Evolutionary conservation across 2,329 filamentous ascomycete species (phyloP).

Genomic region (Lizonia empirigonia): DNA sequence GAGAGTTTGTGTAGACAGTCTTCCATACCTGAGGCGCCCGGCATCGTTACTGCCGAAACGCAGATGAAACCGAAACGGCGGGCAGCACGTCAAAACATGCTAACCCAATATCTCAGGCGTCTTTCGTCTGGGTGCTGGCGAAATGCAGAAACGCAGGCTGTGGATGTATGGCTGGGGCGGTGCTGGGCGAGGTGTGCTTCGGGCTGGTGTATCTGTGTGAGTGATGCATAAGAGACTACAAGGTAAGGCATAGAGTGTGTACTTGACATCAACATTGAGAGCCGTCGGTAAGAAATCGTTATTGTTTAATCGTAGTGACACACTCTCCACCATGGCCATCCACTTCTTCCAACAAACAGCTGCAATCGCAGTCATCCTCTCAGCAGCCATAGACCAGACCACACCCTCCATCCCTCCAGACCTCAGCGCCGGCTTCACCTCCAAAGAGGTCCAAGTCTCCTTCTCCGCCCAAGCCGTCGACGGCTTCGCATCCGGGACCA

Average conservation of each 20-base stretch:
- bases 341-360: conserved; percentile 10
- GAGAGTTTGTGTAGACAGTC: too few species aligned
- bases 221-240: conserved; percentile 23
- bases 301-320: conserved; percentile 16
- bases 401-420: conserved; percentile 24
- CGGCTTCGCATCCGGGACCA: conserved; percentile 38
- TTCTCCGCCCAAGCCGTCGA: conserved; percentile 32
- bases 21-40: conserved; percentile 20
- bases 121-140: conserved; percentile 21
- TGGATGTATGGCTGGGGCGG: conserved; percentile 24
- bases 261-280: not conserved
- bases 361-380: conserved; percentile 6
- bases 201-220: not conserved
- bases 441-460: conserved; percentile 38
- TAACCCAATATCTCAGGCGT: conserved; percentile 21
- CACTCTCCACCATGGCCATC: conserved; percentile 21
- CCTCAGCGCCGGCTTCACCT: conserved; percentile 27
- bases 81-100: conserved; percentile 24
- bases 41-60: conserved; percentile 26
- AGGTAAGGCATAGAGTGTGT: not conserved
- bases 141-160: conserved; percentile 9
- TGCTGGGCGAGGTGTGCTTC: conserved; percentile 14
- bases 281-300: not conserved
- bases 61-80: conserved; percentile 31
- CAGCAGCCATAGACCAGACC: conserved; percentile 17